These are phyloP conservation scores for Coelastrella sp. DNA, from an alignment of 139 green algal species.

Conservation along the genomic window DNA sequence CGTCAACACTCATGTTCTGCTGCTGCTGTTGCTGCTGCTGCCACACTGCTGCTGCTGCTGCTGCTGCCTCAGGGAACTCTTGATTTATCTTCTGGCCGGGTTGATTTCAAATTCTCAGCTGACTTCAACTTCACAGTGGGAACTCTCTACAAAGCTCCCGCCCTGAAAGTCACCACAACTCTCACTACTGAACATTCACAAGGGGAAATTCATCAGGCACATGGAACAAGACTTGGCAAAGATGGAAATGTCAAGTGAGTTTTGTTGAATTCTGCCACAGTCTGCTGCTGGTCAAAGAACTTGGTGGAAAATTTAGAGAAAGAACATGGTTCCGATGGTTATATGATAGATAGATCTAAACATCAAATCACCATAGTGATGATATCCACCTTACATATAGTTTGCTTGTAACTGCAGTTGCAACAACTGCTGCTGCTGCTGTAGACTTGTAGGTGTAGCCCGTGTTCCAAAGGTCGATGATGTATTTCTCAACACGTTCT, in stretches of 20 bases:
- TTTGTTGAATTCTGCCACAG: not conserved
- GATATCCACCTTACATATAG: too few species aligned
- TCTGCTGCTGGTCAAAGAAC: too few species aligned
- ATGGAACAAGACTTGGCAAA: not conserved
- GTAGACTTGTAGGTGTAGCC: conserved; percentile 77
- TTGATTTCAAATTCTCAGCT: conserved; percentile 80
- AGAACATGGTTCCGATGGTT: not conserved
- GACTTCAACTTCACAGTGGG: conserved; percentile 78
- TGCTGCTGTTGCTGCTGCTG: conserved; percentile 4
- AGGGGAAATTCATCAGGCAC: conserved; percentile 52
- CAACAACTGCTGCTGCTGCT: conserved; percentile 26
- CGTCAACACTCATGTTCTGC: too few species aligned
- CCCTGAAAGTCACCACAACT: conserved; percentile 67
- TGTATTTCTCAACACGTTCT: conserved; percentile 79
- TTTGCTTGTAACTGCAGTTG: not conserved
- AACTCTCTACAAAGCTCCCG: conserved; percentile 58
- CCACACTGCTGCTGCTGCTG: not conserved
- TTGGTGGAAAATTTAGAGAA: too few species aligned
- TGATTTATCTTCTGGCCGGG: conserved; percentile 68
- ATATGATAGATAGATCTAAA: not conserved
- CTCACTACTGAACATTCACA: conserved; percentile 75
- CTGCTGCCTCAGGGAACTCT: conserved; percentile 72
- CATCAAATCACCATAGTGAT: not conserved
- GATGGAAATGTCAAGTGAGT: conserved; percentile 24
- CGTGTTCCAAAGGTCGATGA: conserved; percentile 72